Evolutionary conservation across 176 grass and related monocot species (phyloP), one percentile per base, ranked within the genome.

Genomic region (Eragrostis nindensis): DNA sequence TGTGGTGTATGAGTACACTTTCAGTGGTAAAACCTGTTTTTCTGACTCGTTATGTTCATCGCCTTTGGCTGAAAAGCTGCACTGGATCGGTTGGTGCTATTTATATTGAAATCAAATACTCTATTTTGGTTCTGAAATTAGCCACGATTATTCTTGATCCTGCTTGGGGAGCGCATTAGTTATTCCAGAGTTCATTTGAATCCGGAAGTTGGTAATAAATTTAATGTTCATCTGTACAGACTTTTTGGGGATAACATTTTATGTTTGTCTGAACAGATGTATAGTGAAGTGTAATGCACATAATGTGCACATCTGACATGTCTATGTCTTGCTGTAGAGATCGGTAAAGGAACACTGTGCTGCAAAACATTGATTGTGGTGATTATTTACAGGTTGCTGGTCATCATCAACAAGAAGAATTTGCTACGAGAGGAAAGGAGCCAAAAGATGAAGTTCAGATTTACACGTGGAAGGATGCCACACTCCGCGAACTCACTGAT

Each of bases 371-470:
- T 89, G 72, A 85, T 67, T 5, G 43, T 56, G 17, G 17, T 64
- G 25, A 43, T 22, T 63, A 25, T 66, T 50, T 44, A 70, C 77
- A 98, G 96, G 86, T 85, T 81, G 88, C 84, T 52, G 78, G 82
- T 2, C 92, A 98, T 88, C 92, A 98, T 86, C 54, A 85, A 19
- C 86, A 94, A 46, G 96, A 95, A 81, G 96, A 98, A 11, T 98
- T 98, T 87, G 80, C 90, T 50, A 88, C 91, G 62, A 93, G 96
- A 87, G 96, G 90, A 30, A 98, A 98, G 85, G 96, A 98, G 53
- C 95, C 95, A 16, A 98, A 98, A 91, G 92, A 95, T 79, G 96
- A 98, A 70, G 92, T 98, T 48, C 96, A 98, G 78, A 98, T 98
- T 80, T 98, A 98, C 75, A 98, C 92, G 19, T 98, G 96, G 92